These are phyloP conservation scores for Ceratocystis cacaofunesta DNA, from an alignment of 2,329 filamentous ascomycete genomes.

Conservation along the genomic window DNA sequence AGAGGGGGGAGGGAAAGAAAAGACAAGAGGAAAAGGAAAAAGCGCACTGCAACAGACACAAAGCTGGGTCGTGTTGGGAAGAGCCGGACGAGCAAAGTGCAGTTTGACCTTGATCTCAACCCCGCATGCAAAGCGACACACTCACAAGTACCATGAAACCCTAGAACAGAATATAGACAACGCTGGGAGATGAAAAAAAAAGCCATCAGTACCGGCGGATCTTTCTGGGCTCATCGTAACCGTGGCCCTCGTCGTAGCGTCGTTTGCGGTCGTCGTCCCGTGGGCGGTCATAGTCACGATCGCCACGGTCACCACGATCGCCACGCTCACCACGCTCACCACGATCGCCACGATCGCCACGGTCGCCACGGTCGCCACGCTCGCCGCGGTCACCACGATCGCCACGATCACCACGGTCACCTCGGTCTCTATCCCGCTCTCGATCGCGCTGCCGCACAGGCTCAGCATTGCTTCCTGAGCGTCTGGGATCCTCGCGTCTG, in stretches of 20 bases:
- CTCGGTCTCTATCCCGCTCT: slow-evolving; percentile 21
- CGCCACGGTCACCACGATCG: slow-evolving; percentile 25
- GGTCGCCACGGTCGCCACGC: slow-evolving; percentile 19
- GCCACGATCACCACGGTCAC: background rate
- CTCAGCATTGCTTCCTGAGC: slow-evolving; percentile 68
- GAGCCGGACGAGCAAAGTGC: background rate
- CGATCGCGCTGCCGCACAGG: slow-evolving; percentile 46
- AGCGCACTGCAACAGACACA: background rate
- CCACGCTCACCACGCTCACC: slow-evolving; percentile 20
- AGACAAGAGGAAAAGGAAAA: slow-evolving; percentile 20
- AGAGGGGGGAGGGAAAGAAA: background rate
- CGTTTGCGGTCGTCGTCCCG: slow-evolving; percentile 46
- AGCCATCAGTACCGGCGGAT: slow-evolving; percentile 41
- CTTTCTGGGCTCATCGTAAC: slow-evolving; percentile 63
- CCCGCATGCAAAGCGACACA: background rate
- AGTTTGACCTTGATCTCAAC: background rate
- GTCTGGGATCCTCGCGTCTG: slow-evolving; percentile 24
- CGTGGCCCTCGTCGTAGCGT: slow-evolving; percentile 61
- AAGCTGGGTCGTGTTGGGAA: background rate
- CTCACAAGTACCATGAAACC: background rate
- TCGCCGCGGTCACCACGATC: slow-evolving; percentile 32
- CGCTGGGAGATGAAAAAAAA: background rate
- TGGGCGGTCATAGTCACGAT: slow-evolving; percentile 36
- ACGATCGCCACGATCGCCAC: slow-evolving; percentile 25
- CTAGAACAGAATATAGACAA: no score